Conservation (phyloP, 2,329 filamentous ascomycete species). For the Eutypella sp. region DNA sequence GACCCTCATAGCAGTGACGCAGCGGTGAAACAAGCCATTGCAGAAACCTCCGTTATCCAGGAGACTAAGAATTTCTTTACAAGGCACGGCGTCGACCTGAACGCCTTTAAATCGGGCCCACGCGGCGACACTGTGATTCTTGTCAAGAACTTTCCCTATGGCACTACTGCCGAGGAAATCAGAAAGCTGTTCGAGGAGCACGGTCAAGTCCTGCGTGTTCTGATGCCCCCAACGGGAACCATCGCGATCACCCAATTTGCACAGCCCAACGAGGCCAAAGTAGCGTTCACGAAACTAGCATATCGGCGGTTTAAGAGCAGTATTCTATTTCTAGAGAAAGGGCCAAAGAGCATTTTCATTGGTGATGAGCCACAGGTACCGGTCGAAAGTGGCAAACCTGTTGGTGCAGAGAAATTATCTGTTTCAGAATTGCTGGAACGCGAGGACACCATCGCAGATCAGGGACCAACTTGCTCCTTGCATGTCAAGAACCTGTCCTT, state of each 20-base stretch:
- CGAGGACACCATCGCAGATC: constrained; percentile 39
- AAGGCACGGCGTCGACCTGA: constrained; percentile 82
- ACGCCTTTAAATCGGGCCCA: constrained; percentile 81
- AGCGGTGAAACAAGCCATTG: constrained; percentile 92
- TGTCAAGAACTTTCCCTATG: constrained; percentile 91
- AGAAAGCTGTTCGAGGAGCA: constrained; percentile 79
- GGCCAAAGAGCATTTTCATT: constrained; percentile 73
- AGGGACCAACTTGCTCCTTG: constrained; percentile 68
- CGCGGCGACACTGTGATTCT: constrained; percentile 84
- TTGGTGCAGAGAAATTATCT: constrained; percentile 56
- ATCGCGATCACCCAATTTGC: constrained; percentile 91
- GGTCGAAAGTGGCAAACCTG: constrained; percentile 23
- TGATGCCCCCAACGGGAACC: constrained; percentile 90
- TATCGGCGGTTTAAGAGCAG: constrained; percentile 90
- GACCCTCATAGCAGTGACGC: constrained; percentile 95
- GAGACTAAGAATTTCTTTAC: constrained; percentile 92
- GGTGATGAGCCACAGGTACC: constrained; percentile 25
- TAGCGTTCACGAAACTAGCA: constrained; percentile 78
- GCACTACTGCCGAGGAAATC: constrained; percentile 74
- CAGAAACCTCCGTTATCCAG: constrained; percentile 92
- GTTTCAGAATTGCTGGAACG: constrained; percentile 63
- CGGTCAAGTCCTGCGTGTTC: constrained; percentile 71
- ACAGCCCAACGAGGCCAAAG: constrained; percentile 71
- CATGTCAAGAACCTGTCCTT: constrained; percentile 96
- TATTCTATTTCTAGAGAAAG: constrained; percentile 89